Evolutionary conservation across 306 rosid genomes (phyloP), one percentile per base, ranked within the genome.

Genomic region (Pterocarpus macrocarpus): DNA sequence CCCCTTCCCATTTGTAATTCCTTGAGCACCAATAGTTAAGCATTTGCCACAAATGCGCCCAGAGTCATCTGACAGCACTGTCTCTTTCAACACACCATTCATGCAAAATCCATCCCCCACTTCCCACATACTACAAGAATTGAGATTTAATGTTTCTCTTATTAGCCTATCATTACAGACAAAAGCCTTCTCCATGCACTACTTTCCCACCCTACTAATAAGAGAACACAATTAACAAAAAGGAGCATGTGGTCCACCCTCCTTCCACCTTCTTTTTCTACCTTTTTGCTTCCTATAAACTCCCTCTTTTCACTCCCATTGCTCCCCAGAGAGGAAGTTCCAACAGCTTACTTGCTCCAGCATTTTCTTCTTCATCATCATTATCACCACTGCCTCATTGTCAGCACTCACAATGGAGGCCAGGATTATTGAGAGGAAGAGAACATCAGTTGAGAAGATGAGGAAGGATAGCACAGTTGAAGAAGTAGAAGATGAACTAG

Each of bases 401-500:
- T 38, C 36, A 22, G 63, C 34, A 47, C 67, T 47, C 69, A 9
- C 57, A 81, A 90, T 92, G 97, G 92, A 89, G 47, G 71, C 79
- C 6, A 89, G 44, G 79, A 84, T 73, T 63, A 35, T 78, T 30
- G 92, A 83, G 77, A 87, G 85, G 76, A 91, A 75, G 82, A 77
- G 81, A 73, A 76, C 64, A 12, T 67, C 81, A 64, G 59, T 64
- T 76, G 90, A 89, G 83, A 90, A 86, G 81, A 78, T 57, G 30
- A 70, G 74, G 74, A 86, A 55, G 62, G 85, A 85, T 34, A 75
- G 6, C 79, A 44, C 66, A 43, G 72, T 62, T 34, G 89, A 89
- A 9, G 90, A 90, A 5, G 90, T 78, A 5, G 92, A 81, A 1
- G 90, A 91, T 41, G 97, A 89, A 33, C 66, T 85, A 1, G 93